Percentiles rank a stretch among this genome's conserved stretches.
Evolutionary conservation across 2,329 filamentous ascomycete species (phyloP).

Genomic region (Hortaea werneckii): DNA sequence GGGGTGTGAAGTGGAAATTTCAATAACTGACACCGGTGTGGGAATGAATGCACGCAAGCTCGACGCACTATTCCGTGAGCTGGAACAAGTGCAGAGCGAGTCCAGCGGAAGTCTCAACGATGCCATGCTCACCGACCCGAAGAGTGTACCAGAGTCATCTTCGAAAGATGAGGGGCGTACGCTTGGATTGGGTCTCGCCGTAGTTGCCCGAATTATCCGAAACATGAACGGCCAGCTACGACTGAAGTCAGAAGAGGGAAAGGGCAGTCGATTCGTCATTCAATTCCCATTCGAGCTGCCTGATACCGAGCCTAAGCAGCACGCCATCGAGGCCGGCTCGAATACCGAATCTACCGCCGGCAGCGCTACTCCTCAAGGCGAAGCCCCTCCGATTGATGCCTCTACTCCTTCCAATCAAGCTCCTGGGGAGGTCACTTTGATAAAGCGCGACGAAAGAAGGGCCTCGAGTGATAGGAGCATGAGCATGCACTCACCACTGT

Average conservation of each 20-base stretch:
- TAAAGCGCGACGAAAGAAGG: conserved; percentile 35
- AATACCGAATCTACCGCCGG: conserved; percentile 9
- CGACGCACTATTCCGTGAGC: conserved; percentile 51
- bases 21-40: conserved; percentile 63
- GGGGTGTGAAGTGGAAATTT: conserved; percentile 61
- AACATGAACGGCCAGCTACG: conserved; percentile 85
- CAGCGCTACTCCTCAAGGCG: conserved; percentile 17
- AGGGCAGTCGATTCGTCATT: conserved; percentile 73
- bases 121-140: conserved; percentile 23
- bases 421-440: conserved; percentile 50
- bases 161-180: conserved; percentile 34
- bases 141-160: conserved; percentile 17
- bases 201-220: conserved; percentile 76
- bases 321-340: conserved; percentile 6
- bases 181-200: conserved; percentile 72
- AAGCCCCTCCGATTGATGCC: conserved; percentile 4
- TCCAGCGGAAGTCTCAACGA: conserved; percentile 38
- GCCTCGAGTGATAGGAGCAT: background rate
- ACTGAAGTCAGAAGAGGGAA: conserved; percentile 71
- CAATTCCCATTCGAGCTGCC: conserved; percentile 65
- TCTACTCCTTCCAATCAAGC: conserved; percentile 7
- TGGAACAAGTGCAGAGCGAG: conserved; percentile 55
- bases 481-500: conserved; percentile 4
- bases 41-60: conserved; percentile 51
- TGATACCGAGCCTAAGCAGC: conserved; percentile 20